Evolutionary conservation across 305 asterid genomes (phyloP).

Genomic region (Andrographis paniculata): DNA sequence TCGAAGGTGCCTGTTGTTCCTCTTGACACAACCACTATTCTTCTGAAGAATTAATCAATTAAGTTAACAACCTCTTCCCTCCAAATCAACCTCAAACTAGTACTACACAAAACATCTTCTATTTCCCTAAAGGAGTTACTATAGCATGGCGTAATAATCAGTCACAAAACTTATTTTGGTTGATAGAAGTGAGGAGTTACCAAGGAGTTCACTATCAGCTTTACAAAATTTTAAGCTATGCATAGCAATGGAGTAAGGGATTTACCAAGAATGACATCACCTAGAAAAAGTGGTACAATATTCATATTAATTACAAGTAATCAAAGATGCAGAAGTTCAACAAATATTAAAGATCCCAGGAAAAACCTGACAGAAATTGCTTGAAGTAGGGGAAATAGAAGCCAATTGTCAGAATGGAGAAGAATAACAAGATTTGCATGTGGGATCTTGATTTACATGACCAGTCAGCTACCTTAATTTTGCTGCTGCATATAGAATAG

Average conservation of each 20-base stretch:
- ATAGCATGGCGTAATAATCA: no score
- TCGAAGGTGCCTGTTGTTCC: no score
- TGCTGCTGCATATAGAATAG: slow-evolving; percentile 30
- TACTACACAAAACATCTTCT: no score
- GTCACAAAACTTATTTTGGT: no score
- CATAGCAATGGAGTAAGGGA: neutral
- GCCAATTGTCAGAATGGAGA: slow-evolving; percentile 50
- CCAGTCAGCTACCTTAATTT: slow-evolving; percentile 84
- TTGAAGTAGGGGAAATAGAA: slow-evolving; percentile 39
- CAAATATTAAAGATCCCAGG: slow-evolving; percentile 18
- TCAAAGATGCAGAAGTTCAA: slow-evolving; percentile 15
- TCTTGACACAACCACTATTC: no score
- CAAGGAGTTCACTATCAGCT: neutral
- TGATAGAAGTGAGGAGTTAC: slow-evolving; percentile 1
- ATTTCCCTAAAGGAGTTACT: no score
- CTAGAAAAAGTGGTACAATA: no score
- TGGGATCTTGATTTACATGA: slow-evolving; percentile 46
- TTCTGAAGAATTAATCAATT: no score
- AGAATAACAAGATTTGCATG: slow-evolving; percentile 43
- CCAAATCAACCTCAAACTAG: no score
- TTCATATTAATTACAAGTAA: neutral
- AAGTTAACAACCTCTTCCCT: no score
- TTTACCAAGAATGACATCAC: neutral
- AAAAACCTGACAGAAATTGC: slow-evolving; percentile 30
- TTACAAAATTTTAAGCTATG: neutral